phyloP scores from a whole-genome alignment of 2,329 filamentous ascomycete species.

The Sporothrix variecibatus region DNA sequence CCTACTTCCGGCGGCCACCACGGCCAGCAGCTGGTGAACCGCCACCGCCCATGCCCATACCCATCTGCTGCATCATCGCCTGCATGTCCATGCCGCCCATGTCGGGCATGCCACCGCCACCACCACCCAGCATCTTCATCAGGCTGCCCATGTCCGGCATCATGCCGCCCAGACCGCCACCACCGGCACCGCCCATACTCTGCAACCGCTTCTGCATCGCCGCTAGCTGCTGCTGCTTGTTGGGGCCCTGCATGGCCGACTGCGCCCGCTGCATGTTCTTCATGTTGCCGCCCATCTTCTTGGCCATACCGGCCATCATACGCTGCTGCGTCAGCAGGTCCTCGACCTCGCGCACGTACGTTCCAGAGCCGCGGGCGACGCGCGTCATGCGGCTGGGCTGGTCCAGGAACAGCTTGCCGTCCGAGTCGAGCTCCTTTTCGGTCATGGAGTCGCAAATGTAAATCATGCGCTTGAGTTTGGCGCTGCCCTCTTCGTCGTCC shows the following conservation, averaged over 20 bases:
- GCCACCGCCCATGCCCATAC: constrained; percentile 52
- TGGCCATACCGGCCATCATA: constrained; percentile 99
- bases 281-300: constrained; percentile 97
- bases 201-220: constrained; percentile 96
- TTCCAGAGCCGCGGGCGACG: constrained; percentile 86
- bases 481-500: constrained; percentile 93
- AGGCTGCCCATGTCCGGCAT: constrained; percentile 84
- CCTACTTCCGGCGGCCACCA: constrained; percentile 28
- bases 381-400: constrained; percentile 92
- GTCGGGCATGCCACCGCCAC: constrained; percentile 69
- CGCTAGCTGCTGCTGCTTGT: constrained; percentile 89
- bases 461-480: constrained; percentile 96
- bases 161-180: constrained; percentile 34
- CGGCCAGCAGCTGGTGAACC: constrained; percentile 25
- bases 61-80: constrained; percentile 76
- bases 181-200: constrained; percentile 79
- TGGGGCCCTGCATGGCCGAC: constrained; percentile 84
- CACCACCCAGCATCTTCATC: constrained; percentile 88
- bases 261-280: constrained; percentile 96
- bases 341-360: constrained; percentile 88
- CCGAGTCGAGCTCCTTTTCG: constrained; percentile 88
- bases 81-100: constrained; percentile 67
- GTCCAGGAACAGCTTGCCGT: constrained; percentile 91
- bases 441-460: constrained; percentile 99
- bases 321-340: constrained; percentile 96